These are phyloP conservation scores for Cladophialophora bantiana DNA, from an alignment of 2,329 filamentous ascomycete species.

Conservation along the genomic window DNA sequence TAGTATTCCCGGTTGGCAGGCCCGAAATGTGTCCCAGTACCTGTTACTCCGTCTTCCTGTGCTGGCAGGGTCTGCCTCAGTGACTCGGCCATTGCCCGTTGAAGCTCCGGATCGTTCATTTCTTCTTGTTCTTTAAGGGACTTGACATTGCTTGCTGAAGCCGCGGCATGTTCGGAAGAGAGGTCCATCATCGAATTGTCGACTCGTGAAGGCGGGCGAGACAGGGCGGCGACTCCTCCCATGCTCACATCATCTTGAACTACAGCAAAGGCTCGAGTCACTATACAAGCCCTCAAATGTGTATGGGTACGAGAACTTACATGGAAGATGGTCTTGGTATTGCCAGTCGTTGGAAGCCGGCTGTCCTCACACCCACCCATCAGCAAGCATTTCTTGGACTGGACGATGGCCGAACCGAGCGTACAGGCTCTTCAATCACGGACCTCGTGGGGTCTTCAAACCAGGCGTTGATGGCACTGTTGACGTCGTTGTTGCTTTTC, in stretches of 20 bases:
- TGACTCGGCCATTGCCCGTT: constrained; percentile 57
- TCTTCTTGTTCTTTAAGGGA: constrained; percentile 47
- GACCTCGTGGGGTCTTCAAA: constrained; percentile 51
- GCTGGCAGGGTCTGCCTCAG: constrained; percentile 50
- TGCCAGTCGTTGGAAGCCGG: constrained; percentile 34
- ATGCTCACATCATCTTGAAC: constrained; percentile 48
- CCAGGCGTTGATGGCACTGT: constrained; percentile 57
- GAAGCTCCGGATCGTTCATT: constrained; percentile 52
- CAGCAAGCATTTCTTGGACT: constrained; percentile 3
- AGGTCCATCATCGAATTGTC: constrained; percentile 45
- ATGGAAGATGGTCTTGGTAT: constrained; percentile 38
- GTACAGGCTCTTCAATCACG: constrained; percentile 26
- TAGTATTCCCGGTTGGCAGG: constrained; percentile 60
- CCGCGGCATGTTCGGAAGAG: constrained; percentile 42
- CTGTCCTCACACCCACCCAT: constrained; percentile 17
- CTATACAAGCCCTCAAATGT: background rate
- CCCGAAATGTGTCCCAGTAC: constrained; percentile 55
- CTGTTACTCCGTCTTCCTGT: constrained; percentile 64
- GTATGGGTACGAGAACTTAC: constrained; percentile 25
- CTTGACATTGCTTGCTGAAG: constrained; percentile 41
- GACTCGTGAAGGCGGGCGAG: constrained; percentile 56
- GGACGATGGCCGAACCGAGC: background rate
- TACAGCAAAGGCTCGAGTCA: constrained; percentile 43
- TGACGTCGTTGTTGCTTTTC: constrained; percentile 54
- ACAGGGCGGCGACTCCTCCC: constrained; percentile 50